Percentiles rank a stretch among this genome's conserved stretches.
Evolutionary conservation across 2,329 filamentous ascomycete species (phyloP).

Genomic region (Remersonia thermophila): DNA sequence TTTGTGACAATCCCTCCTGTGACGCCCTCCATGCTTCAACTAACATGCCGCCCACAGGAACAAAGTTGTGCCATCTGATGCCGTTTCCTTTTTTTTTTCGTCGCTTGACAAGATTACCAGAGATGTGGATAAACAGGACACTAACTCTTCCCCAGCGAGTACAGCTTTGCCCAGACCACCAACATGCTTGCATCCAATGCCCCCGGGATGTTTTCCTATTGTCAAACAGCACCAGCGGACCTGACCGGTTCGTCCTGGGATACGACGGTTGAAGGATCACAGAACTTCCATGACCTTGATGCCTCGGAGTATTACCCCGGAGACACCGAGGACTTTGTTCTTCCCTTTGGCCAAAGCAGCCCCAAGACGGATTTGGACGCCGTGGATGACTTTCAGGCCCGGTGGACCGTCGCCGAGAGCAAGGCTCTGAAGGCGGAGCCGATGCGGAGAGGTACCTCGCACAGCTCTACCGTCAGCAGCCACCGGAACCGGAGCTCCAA

Average conservation of each 20-base stretch:
- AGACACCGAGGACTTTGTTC: slow-evolving; percentile 44
- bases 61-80: slow-evolving; percentile 43
- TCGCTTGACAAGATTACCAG: slow-evolving; percentile 23
- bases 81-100: slow-evolving; percentile 22
- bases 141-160: slow-evolving; percentile 44
- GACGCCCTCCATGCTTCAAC: slow-evolving; percentile 14
- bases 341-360: slow-evolving; percentile 42
- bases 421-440: slow-evolving; percentile 28
- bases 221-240: slow-evolving; percentile 49
- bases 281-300: slow-evolving; percentile 45
- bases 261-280: slow-evolving; percentile 44
- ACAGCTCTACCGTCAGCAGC: slow-evolving; percentile 30
- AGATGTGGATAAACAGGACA: slow-evolving; percentile 39
- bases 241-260: slow-evolving; percentile 44
- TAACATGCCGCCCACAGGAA: slow-evolving; percentile 31
- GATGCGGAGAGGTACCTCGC: slow-evolving; percentile 33
- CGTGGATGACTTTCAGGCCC: slow-evolving; percentile 34
- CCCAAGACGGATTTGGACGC: slow-evolving; percentile 38
- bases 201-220: slow-evolving; percentile 44
- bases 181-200: slow-evolving; percentile 38
- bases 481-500: slow-evolving; percentile 33
- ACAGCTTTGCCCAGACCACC: slow-evolving; percentile 41
- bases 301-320: slow-evolving; percentile 36
- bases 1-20: slow-evolving; percentile 25
- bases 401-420: slow-evolving; percentile 33